Conservation (phyloP, 495 filamentous ascomycete genomes). For the Poronia punctata region DNA sequence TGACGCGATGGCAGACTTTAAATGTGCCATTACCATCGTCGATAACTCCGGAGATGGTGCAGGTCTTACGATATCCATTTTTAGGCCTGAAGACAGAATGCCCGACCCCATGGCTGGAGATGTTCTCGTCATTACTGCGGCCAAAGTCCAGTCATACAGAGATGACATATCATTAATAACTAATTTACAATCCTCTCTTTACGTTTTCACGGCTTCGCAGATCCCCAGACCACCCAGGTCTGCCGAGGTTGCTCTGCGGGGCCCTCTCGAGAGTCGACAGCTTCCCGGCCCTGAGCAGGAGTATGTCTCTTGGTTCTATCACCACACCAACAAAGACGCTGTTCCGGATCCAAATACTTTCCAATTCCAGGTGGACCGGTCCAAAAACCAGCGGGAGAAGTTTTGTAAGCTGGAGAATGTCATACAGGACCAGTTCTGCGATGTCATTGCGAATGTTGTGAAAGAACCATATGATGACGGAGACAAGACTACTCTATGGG, state of each 20-base stretch:
- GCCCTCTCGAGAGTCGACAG: constrained; percentile 5
- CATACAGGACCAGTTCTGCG: constrained; percentile 47
- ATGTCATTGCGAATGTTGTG: constrained; percentile 72
- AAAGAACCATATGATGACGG: constrained; percentile 48
- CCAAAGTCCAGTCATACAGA: constrained; percentile 30
- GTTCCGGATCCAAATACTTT: constrained; percentile 43
- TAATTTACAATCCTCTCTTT: constrained; percentile 25
- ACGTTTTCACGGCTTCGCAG: constrained; percentile 29
- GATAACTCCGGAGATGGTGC: constrained; percentile 32
- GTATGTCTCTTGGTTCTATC: constrained; percentile 37
- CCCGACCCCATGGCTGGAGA: constrained; percentile 32
- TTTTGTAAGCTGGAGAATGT: constrained; percentile 63
- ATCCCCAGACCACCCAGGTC: constrained; percentile 34
- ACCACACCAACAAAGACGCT: constrained; percentile 31
- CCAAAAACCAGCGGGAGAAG: constrained; percentile 43
- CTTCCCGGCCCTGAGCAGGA: constrained; percentile 21
- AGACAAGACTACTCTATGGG: constrained; percentile 55
- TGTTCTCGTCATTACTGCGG: constrained; percentile 33
- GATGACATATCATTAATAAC: constrained; percentile 33
- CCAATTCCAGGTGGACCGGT: constrained; percentile 27
- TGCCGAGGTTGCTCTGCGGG: constrained; percentile 24
- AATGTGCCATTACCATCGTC: constrained; percentile 30
- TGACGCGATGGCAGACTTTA: constrained; percentile 39
- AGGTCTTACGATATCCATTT: constrained; percentile 35
- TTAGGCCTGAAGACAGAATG: constrained; percentile 33